Percentiles rank a stretch among this genome's conserved stretches.
Evolutionary conservation across 495 filamentous ascomycete species (phyloP).

Genomic region (Acidomyces sp.): DNA sequence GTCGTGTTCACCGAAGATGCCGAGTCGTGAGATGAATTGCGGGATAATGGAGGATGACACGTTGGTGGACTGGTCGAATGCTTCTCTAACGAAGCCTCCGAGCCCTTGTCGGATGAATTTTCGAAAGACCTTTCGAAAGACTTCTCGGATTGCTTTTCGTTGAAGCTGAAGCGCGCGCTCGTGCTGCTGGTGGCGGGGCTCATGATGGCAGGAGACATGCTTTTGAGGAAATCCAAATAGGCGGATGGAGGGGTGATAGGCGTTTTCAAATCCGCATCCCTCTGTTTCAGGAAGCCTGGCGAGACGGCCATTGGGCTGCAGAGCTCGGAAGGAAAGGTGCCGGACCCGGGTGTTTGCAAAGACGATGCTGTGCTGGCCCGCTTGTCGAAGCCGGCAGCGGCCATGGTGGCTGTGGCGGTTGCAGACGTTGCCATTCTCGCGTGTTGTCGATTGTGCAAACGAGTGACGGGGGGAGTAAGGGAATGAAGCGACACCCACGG

Average conservation of each 20-base stretch:
- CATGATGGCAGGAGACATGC: slow-evolving; percentile 52
- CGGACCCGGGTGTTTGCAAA: slow-evolving; percentile 63
- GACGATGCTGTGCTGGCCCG: slow-evolving; percentile 43
- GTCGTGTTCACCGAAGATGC: slow-evolving; percentile 12
- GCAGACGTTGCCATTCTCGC: slow-evolving; percentile 12
- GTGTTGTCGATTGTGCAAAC: slow-evolving; percentile 10
- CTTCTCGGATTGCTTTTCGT: slow-evolving; percentile 24
- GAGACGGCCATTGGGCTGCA: slow-evolving; percentile 42
- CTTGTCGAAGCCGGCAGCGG: slow-evolving; percentile 34
- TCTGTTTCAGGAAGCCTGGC: slow-evolving; percentile 38
- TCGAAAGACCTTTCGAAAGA: slow-evolving; percentile 2
- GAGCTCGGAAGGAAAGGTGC: slow-evolving; percentile 68
- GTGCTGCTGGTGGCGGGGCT: slow-evolving; percentile 29
- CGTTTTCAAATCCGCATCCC: slow-evolving; percentile 47
- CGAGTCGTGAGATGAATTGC: slow-evolving; percentile 18
- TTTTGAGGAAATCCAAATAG: slow-evolving; percentile 85
- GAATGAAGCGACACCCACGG: slow-evolving; percentile 18
- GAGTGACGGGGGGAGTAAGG: slow-evolving; percentile 16
- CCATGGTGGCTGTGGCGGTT: slow-evolving; percentile 20
- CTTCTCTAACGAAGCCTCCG: slow-evolving; percentile 19
- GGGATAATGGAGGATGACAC: slow-evolving; percentile 17
- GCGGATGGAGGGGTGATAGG: slow-evolving; percentile 87
- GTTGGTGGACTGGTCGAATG: slow-evolving; percentile 19
- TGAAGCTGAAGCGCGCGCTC: slow-evolving; percentile 28
- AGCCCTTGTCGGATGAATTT: slow-evolving; percentile 14